These are phyloP conservation scores for Torulaspora globosa DNA, from an alignment of 1,139 yeast species.

Conservation along the genomic window DNA sequence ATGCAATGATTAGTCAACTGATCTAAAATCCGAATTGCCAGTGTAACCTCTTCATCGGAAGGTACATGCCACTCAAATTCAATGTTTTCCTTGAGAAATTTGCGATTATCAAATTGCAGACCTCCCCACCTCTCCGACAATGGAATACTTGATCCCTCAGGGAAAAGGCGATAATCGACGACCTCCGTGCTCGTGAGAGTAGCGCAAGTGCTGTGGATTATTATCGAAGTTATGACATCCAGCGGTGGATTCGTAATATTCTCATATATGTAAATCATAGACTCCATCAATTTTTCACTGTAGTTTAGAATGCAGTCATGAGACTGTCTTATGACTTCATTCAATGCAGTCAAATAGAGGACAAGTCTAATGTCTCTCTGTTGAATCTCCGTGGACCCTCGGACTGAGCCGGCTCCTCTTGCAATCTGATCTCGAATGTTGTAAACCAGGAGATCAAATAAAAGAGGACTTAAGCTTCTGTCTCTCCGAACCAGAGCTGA, in stretches of 20 bases:
- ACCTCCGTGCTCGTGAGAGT: constrained; percentile 60
- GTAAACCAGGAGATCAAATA: constrained; percentile 28
- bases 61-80: constrained; percentile 78
- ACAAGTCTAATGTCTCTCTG: constrained; percentile 75
- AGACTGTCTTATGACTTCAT: constrained; percentile 70
- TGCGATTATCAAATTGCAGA: constrained; percentile 50
- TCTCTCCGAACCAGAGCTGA: constrained; percentile 65
- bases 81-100: constrained; percentile 44
- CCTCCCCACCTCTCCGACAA: constrained; percentile 69
- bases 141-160: constrained; percentile 39
- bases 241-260: constrained; percentile 69
- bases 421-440: constrained; percentile 62
- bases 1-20: constrained; percentile 47
- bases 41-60: constrained; percentile 48
- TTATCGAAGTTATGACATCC: constrained; percentile 41
- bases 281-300: constrained; percentile 46
- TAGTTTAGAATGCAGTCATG: constrained; percentile 47
- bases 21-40: constrained; percentile 60
- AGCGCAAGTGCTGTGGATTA: constrained; percentile 64
- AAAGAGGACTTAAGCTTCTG: constrained; percentile 37
- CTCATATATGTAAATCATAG: constrained; percentile 52
- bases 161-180: constrained; percentile 51
- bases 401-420: constrained; percentile 79
- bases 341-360: constrained; percentile 67
- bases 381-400: constrained; percentile 64